Evolutionary conservation across 805 yeast genomes (phyloP).

Genomic region (Candida nanaspora): DNA sequence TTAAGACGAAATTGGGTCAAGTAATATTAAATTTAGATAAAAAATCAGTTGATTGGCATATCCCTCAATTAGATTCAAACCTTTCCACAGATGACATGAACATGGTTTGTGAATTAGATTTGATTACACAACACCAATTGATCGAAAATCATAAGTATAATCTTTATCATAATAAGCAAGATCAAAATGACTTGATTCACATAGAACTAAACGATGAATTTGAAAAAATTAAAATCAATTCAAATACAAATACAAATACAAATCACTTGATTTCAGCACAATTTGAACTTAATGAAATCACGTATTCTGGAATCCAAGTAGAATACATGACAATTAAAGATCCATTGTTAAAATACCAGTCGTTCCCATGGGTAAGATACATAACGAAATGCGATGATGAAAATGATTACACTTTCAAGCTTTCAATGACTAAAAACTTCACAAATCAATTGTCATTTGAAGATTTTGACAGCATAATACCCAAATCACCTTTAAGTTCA

Average conservation of each 20-base stretch:
- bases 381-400: slow-evolving; percentile 31
- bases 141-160: slow-evolving; percentile 12
- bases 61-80: slow-evolving; percentile 57
- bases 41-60: slow-evolving; percentile 65
- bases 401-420: slow-evolving; percentile 22
- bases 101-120: slow-evolving; percentile 28
- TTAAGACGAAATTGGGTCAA: slow-evolving; percentile 64
- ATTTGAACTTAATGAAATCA: slow-evolving; percentile 57
- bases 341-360: slow-evolving; percentile 43
- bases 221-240: slow-evolving; percentile 26
- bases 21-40: slow-evolving; percentile 68
- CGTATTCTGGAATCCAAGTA: slow-evolving; percentile 61
- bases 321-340: slow-evolving; percentile 64
- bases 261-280: slow-evolving; percentile 12
- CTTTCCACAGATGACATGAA: slow-evolving; percentile 17
- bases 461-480: too few species aligned
- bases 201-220: slow-evolving; percentile 23
- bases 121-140: slow-evolving; percentile 13
- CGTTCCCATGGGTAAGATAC: slow-evolving; percentile 78
- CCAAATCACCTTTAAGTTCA: too few species aligned
- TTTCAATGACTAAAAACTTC: slow-evolving; percentile 13
- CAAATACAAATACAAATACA: neutral
- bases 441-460: slow-evolving; percentile 2
- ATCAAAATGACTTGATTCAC: slow-evolving; percentile 25
- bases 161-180: slow-evolving; percentile 20